phyloP scores from a whole-genome alignment of 257 asterid genomes.

The Solanum gracilifrons region DNA sequence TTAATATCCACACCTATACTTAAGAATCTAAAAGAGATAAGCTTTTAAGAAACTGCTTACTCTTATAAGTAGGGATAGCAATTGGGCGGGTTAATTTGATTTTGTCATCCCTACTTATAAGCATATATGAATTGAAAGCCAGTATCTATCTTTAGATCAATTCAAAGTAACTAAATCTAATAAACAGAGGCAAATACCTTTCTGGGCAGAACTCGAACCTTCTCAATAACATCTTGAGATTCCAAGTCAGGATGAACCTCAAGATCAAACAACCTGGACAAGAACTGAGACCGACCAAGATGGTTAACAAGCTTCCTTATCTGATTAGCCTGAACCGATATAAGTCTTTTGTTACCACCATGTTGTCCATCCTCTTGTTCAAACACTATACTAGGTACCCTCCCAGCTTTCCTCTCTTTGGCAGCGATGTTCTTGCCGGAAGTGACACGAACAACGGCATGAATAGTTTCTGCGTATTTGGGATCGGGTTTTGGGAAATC shows the following conservation, averaged over 20 bases:
- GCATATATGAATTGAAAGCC: neutral
- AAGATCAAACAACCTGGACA: slow-evolving; percentile 63
- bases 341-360: slow-evolving; percentile 90
- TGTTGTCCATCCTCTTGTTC: slow-evolving; percentile 93
- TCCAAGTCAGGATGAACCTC: slow-evolving; percentile 57
- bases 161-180: neutral
- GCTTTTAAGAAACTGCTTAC: neutral
- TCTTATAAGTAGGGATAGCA: neutral
- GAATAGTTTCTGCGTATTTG: slow-evolving; percentile 60
- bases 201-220: slow-evolving; percentile 82
- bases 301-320: slow-evolving; percentile 82
- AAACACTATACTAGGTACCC: slow-evolving; percentile 82
- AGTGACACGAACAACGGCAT: slow-evolving; percentile 53
- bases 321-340: slow-evolving; percentile 76
- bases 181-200: slow-evolving; percentile 20
- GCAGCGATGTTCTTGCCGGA: slow-evolving; percentile 67
- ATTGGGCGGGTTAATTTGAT: neutral
- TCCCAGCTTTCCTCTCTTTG: slow-evolving; percentile 62
- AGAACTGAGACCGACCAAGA: slow-evolving; percentile 59
- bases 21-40: neutral
- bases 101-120: neutral
- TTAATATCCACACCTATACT: neutral
- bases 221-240: slow-evolving; percentile 59
- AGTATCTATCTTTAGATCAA: neutral
- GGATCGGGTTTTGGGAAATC: slow-evolving; percentile 77